Conservation (phyloP, 176 grass and related monocot species). For the Alopecurus myosuroides region DNA sequence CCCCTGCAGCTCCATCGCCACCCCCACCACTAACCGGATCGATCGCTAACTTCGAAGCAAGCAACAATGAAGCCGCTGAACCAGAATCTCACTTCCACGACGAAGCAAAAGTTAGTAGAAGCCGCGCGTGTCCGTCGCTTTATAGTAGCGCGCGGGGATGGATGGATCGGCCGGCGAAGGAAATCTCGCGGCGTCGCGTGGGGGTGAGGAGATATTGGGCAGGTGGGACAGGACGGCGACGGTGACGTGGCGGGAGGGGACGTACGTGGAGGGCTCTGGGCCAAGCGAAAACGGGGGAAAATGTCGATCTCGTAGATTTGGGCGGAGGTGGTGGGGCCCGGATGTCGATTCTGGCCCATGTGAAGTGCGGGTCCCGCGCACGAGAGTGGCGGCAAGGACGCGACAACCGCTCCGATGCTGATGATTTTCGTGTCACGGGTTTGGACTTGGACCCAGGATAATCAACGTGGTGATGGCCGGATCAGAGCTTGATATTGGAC, state of each 20-base stretch:
- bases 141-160: constrained; percentile 5
- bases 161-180: background rate
- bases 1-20: background rate
- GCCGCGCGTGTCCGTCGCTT: constrained; percentile 17
- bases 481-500: background rate
- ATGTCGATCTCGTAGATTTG: constrained; percentile 18
- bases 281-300: constrained; percentile 31
- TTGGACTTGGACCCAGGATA: background rate
- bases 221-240: constrained; percentile 22
- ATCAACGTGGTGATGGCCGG: background rate
- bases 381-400: background rate
- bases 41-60: background rate
- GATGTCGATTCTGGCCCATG: constrained; percentile 29
- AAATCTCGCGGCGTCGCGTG: too few species aligned
- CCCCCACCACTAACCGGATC: background rate
- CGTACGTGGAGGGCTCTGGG: constrained; percentile 22
- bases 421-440: background rate
- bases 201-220: background rate
- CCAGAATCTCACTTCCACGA: background rate
- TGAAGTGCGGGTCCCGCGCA: constrained; percentile 5
- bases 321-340: background rate
- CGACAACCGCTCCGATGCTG: background rate
- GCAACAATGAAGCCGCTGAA: background rate
- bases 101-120: background rate
- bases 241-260: constrained; percentile 17